These are phyloP conservation scores for Dioscorea alata DNA, from an alignment of 106 monocot species.

Conservation along the genomic window DNA sequence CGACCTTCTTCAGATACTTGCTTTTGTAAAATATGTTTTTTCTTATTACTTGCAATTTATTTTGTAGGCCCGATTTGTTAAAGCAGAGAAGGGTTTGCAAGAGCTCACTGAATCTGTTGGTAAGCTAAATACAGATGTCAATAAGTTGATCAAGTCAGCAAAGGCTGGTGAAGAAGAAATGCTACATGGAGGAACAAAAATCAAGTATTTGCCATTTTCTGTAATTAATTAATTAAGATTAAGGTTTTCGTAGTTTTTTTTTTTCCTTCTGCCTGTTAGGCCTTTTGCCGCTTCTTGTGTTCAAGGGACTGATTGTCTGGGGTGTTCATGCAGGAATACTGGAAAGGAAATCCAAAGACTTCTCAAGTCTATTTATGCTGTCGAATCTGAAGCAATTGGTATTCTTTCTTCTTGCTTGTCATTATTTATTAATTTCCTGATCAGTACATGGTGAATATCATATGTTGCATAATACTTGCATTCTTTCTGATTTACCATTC, in stretches of 20 bases:
- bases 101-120: conserved; percentile 24
- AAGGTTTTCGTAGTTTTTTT: too few species aligned
- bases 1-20: too few species aligned
- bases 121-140: conserved; percentile 23
- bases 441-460: neutral
- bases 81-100: conserved; percentile 29
- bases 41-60: neutral
- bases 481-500: neutral
- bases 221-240: too few species aligned
- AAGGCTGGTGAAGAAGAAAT: conserved; percentile 31
- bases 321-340: conserved; percentile 24
- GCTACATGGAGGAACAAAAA: conserved; percentile 23
- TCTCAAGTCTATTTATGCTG: conserved; percentile 25
- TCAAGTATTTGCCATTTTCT: conserved; percentile 22
- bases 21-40: neutral
- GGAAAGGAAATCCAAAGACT: conserved; percentile 43
- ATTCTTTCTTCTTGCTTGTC: neutral
- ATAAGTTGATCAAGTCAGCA: conserved; percentile 11
- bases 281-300: neutral
- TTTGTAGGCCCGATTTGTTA: conserved; percentile 18
- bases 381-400: conserved; percentile 40
- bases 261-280: too few species aligned
- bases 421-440: neutral
- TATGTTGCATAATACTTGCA: neutral
- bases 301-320: neutral